phyloP scores from a whole-genome alignment of 345 rosid genomes.

The Aquilaria malaccensis region DNA sequence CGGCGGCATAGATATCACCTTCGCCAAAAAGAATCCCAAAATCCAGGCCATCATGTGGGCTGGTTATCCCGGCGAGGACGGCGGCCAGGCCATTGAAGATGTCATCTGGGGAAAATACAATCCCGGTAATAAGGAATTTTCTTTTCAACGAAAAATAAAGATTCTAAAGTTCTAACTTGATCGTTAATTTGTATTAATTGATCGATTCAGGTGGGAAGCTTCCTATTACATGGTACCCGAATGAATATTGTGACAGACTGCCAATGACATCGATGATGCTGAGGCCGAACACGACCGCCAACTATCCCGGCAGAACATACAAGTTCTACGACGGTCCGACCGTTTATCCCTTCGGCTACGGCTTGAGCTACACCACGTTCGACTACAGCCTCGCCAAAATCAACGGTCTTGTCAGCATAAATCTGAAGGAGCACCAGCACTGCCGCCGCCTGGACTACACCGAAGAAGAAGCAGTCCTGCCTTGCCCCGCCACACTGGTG shows the following conservation, averaged over 20 bases:
- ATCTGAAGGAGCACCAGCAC: constrained; percentile 13
- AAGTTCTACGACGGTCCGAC: constrained; percentile 41
- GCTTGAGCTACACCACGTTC: constrained; percentile 43
- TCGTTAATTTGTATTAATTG: not conserved
- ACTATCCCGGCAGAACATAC: constrained; percentile 54
- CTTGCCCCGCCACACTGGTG: constrained; percentile 13
- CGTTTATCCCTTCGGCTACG: constrained; percentile 19
- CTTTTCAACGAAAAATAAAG: too few relatives aligned
- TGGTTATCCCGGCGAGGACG: constrained; percentile 2
- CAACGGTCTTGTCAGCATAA: not conserved
- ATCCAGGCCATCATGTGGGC: constrained; percentile 50
- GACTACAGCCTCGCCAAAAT: not conserved
- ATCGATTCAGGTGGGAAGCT: constrained; percentile 42
- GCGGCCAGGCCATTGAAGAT: too few relatives aligned
- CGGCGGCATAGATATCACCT: constrained; percentile 46
- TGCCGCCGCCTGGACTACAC: constrained; percentile 17
- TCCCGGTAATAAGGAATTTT: constrained; percentile 24
- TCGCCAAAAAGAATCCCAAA: constrained; percentile 27
- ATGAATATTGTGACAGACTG: constrained; percentile 23
- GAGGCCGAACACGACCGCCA: constrained; percentile 30
- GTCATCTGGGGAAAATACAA: constrained; percentile 27
- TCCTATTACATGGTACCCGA: constrained; percentile 47
- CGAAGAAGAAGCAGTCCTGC: not conserved
- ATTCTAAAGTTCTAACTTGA: not conserved
- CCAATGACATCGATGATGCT: constrained; percentile 53